Evolutionary conservation across 495 filamentous ascomycete species (phyloP), one percentile per base, ranked within the genome.

Genomic region (Poronia punctata): DNA sequence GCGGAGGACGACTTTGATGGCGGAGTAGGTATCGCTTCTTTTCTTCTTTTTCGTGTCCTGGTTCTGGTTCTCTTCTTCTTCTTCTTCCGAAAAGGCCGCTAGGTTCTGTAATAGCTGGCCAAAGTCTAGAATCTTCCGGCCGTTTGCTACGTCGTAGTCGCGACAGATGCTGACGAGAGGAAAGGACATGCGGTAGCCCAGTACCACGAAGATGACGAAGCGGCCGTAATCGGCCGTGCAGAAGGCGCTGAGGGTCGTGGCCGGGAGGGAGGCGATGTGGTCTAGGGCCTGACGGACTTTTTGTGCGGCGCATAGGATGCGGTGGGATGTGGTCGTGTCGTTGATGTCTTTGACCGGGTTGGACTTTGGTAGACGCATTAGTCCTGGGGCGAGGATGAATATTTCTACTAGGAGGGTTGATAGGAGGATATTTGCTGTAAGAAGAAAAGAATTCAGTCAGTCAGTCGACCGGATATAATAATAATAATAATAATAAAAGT

Each of bases 111-210:
- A 24, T 17, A 57, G 51, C 41, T 32, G 41, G 6, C 48, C 62
- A 20, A 70, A 58, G 3, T 56, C 38, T 5, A 71, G 35, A 1
- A 45, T 33, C 24, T 21, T 34, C 10, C 66, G 45, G 14, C 56
- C 64, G 24, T 47, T 52, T 1, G 21, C 25, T 7, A 59, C 54
- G 31, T 70, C 65, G 49, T 66, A 72, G 14, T 41, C 59, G 1
- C 55, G 60, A 20, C 61, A 68, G 0, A 49, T 45, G 3, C 50
- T 19, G 3, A 66, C 16, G 27, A 45, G 10, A 0, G 68, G 59
- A 35, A 72, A 65, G 1, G 59, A 61, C 28, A 70, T 53, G 2
- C 67, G 59, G 23, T 65, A 66, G 5, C 56, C 55, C 1, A 72
- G 38, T n/a, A 70, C 59, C 11, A 63, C 42, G n/a, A 34, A 20